These are phyloP conservation scores for Carex kokanica DNA, from an alignment of 176 grass and related monocot genomes.

Conservation along the genomic window DNA sequence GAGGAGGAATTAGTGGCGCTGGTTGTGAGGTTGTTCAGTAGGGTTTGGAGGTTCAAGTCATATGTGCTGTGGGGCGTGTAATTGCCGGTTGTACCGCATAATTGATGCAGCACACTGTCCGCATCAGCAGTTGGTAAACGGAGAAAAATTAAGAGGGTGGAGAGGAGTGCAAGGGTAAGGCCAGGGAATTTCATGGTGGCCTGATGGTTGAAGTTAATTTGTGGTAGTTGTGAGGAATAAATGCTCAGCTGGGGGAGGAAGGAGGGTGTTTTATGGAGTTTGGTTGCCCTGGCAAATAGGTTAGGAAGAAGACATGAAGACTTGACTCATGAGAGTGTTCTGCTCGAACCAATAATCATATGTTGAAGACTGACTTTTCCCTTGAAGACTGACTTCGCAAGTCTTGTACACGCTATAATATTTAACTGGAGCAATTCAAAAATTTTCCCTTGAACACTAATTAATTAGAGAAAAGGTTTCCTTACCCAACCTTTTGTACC, in stretches of 20 bases:
- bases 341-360: too few species aligned
- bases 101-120: not conserved
- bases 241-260: not conserved
- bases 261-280: too few species aligned
- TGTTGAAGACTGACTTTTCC: not conserved
- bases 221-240: not conserved
- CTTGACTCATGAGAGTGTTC: not conserved
- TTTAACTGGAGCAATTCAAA: too few species aligned
- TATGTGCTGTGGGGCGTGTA: slow-evolving; percentile 21
- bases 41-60: slow-evolving; percentile 23
- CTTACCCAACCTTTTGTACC: too few species aligned
- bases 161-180: not conserved
- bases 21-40: slow-evolving; percentile 5
- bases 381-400: too few species aligned
- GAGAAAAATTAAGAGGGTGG: not conserved
- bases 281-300: too few species aligned
- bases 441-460: too few species aligned
- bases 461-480: too few species aligned
- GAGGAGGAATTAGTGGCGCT: not conserved
- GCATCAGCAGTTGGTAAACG: not conserved
- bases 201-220: not conserved
- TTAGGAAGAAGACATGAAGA: not conserved
- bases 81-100: not conserved
- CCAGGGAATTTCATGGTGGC: not conserved
- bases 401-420: too few species aligned